Evolutionary conservation across 768 basidiomycete species (phyloP).

Genomic region (Dioszegia crocea): DNA sequence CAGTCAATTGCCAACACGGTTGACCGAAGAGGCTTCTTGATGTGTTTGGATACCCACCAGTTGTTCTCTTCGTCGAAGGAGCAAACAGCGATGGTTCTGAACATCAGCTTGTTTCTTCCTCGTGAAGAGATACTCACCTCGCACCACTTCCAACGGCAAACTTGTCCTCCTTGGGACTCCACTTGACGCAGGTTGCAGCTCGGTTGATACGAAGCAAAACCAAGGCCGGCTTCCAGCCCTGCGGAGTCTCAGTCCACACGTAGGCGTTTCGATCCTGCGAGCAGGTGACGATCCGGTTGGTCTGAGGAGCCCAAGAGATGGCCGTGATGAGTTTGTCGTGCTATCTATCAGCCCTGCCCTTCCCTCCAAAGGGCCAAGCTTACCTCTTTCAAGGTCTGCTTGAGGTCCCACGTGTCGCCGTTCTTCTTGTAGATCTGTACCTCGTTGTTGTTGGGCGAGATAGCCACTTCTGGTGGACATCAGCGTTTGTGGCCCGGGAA

Average conservation of each 20-base stretch:
- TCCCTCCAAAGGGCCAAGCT: not conserved
- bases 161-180: constrained; percentile 97
- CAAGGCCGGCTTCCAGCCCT: constrained; percentile 96
- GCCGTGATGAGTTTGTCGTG: constrained; percentile 97
- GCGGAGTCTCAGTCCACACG: constrained; percentile 85
- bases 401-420: constrained; percentile 47
- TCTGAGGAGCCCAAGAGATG: constrained; percentile 96
- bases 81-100: constrained; percentile 87
- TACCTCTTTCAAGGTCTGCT: constrained; percentile 82
- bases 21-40: constrained; percentile 96
- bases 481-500: not conserved
- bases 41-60: constrained; percentile 96
- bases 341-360: constrained; percentile 52
- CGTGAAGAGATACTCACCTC: constrained; percentile 55
- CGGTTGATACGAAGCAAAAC: constrained; percentile 91
- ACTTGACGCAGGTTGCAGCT: constrained; percentile 88
- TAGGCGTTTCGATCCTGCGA: constrained; percentile 99
- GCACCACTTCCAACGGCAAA: constrained; percentile 98
- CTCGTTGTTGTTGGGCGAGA: constrained; percentile 85
- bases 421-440: constrained; percentile 68
- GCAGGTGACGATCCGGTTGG: constrained; percentile 95
- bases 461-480: constrained; percentile 67
- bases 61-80: constrained; percentile 96
- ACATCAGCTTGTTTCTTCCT: not conserved
- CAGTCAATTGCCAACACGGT: constrained; percentile 93